phyloP scores from a whole-genome alignment of 805 yeast species.

The Hanseniaspora singularis region DNA sequence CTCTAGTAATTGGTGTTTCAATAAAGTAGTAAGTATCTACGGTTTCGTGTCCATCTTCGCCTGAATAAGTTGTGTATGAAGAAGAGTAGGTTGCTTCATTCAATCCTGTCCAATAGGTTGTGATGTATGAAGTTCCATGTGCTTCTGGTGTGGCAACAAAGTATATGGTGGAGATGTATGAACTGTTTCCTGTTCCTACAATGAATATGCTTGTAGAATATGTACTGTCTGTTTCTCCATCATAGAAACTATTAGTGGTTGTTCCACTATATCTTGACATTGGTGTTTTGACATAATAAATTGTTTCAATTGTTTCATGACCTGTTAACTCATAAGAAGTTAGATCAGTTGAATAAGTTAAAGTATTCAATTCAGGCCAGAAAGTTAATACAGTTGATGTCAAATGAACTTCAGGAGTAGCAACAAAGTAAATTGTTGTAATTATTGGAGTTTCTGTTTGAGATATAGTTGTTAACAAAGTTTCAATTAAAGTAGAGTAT shows the following conservation, averaged over 20 bases:
- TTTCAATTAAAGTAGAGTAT: conserved; percentile 11
- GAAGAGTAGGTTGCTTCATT: conserved; percentile 16
- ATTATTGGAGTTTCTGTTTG: conserved; percentile 2
- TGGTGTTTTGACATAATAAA: conserved; percentile 18
- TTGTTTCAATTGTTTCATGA: conserved; percentile 15
- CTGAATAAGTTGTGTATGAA: conserved; percentile 12
- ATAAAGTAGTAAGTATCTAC: conserved; percentile 17
- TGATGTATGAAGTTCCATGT: conserved; percentile 1
- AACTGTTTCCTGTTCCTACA: not conserved
- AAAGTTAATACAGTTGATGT: not conserved
- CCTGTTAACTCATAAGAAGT: conserved; percentile 17
- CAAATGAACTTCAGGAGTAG: conserved; percentile 16
- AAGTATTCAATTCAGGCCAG: conserved; percentile 16
- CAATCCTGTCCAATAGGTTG: conserved; percentile 17
- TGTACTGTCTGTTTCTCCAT: not conserved
- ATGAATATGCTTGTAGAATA: not conserved
- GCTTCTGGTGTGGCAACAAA: conserved; percentile 8
- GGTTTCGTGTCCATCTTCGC: conserved; percentile 17
- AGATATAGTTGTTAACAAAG: not conserved
- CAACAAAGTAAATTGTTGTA: conserved; percentile 17
- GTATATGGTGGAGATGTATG: not conserved
- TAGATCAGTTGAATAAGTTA: conserved; percentile 16
- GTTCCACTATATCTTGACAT: conserved; percentile 5
- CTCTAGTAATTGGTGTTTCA: conserved; percentile 16
- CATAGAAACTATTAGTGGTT: conserved; percentile 7